These are phyloP conservation scores for Lodderomyces oxycetoniae DNA, from an alignment of 1,139 yeast genomes.

Conservation along the genomic window DNA sequence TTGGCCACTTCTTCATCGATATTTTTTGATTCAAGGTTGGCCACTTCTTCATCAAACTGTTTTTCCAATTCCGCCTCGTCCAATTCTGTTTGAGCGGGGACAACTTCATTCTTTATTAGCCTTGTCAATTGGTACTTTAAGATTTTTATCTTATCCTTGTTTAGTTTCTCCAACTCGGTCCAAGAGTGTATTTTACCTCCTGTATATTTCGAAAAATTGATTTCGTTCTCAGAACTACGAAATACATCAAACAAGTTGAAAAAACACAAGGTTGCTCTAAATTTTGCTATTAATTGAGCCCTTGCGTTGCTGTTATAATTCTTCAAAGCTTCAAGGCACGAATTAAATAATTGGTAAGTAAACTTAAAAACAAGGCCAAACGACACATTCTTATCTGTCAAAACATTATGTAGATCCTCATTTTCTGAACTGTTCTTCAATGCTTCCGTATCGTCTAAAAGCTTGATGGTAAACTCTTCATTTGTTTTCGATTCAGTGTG, in stretches of 20 bases:
- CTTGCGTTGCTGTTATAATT: conserved; percentile 19
- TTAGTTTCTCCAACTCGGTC: conserved; percentile 24
- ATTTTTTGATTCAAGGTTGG: conserved; percentile 10
- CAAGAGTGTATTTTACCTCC: conserved; percentile 24
- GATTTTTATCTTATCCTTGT: conserved; percentile 33
- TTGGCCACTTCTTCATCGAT: conserved; percentile 5
- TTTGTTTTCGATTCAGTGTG: conserved; percentile 51
- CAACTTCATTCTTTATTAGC: conserved; percentile 36
- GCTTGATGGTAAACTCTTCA: conserved; percentile 51
- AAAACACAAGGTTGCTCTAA: conserved; percentile 37
- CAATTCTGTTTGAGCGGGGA: conserved; percentile 16
- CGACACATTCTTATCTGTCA: conserved; percentile 55
- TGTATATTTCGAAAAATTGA: conserved; percentile 31
- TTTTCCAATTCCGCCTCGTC: conserved; percentile 27
- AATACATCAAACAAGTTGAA: conserved; percentile 30
- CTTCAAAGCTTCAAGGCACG: conserved; percentile 30
- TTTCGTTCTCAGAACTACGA: conserved; percentile 17
- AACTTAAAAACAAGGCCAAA: conserved; percentile 57
- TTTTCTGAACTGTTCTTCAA: conserved; percentile 36
- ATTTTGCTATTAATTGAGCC: conserved; percentile 26
- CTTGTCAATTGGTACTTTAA: conserved; percentile 39
- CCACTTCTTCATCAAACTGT: conserved; percentile 27
- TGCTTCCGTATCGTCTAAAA: conserved; percentile 63
- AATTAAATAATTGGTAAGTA: conserved; percentile 56
- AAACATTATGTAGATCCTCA: conserved; percentile 34